Evolutionary conservation across 352 stramenopile genomes (phyloP), one percentile per base, ranked within the genome.

Genomic region (Pythium folliculosum): DNA sequence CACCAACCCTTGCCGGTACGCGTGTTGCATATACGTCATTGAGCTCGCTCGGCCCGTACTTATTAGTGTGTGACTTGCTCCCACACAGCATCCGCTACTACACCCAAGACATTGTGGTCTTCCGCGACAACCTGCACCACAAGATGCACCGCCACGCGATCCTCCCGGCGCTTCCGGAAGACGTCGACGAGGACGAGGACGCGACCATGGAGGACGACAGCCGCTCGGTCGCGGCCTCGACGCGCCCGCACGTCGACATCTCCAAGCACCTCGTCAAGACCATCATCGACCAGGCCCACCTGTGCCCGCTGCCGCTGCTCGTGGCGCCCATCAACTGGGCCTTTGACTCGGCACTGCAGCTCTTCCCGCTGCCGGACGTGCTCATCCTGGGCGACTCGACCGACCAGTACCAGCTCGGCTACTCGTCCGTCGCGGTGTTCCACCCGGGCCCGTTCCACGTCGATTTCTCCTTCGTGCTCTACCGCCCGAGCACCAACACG

Each of bases 51-150:
- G 2, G 9, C 14, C 9, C 9, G 37, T 43, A 43, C 17, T 47
- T 7, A 47, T n/a, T 5, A 6, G 10, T 47, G 40, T 19, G 27
- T 5, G 17, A 19, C 54, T 40, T 10, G 22, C 27, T 30, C 3
- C 4, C 6, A 53, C 21, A 3, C 32, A 89, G 81, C 48, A 91
- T 99, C 69, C 88, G 92, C 19, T 91, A 94, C 63, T 98, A 95
- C 77, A 96, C 91, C 8, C 88, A 98, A 68, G 94, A 98, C 60
- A 84, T 98, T 40, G 87, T 98, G 8, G 81, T 99, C 16, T 98
- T 97, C 71, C 88, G 94, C 13, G 83, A 98, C 35, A 82, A 98
- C 57, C 71, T 98, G 16, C 86, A 98, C 38, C 84, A 93, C 73
- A 96, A 97, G 58, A 91, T 98, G 75, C 81, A 96, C 27, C 82